A percentile compares a stretch with the other conserved stretches of the same genome.
These are phyloP conservation scores for Malus sieversii DNA, from an alignment of 306 rosid genomes.

Conservation along the genomic window DNA sequence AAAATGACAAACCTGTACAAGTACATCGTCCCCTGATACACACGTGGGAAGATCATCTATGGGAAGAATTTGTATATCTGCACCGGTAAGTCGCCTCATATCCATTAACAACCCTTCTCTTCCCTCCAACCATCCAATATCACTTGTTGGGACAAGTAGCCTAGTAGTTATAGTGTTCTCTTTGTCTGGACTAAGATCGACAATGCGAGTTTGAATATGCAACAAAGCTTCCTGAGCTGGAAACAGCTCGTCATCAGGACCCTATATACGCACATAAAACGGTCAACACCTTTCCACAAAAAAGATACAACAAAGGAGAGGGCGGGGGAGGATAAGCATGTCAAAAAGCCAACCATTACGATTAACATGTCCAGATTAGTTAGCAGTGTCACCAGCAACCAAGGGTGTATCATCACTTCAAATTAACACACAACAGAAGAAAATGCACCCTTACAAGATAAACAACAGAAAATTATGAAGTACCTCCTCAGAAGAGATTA, in stretches of 20 bases:
- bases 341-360: background rate
- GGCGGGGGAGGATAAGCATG: background rate
- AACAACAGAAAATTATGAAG: conserved; percentile 17
- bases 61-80: conserved; percentile 68
- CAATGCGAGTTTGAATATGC: conserved; percentile 86
- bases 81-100: conserved; percentile 74
- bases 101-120: conserved; percentile 73
- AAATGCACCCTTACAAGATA: background rate
- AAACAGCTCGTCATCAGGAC: conserved; percentile 90
- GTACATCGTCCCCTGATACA: conserved; percentile 63
- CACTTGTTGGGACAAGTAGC: conserved; percentile 65
- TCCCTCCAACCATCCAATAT: conserved; percentile 88
- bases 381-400: background rate
- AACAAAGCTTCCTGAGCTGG: conserved; percentile 99
- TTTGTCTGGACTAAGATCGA: conserved; percentile 71
- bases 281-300: background rate
- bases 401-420: background rate
- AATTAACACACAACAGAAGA: background rate
- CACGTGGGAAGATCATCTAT: conserved; percentile 72
- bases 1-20: conserved; percentile 69
- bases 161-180: conserved; percentile 80
- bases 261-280: conserved; percentile 29
- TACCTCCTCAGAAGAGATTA: conserved; percentile 93
- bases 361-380: background rate
- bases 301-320: background rate